phyloP scores from a whole-genome alignment of 2,329 filamentous ascomycete genomes.

The Penicillium brevicompactum region DNA sequence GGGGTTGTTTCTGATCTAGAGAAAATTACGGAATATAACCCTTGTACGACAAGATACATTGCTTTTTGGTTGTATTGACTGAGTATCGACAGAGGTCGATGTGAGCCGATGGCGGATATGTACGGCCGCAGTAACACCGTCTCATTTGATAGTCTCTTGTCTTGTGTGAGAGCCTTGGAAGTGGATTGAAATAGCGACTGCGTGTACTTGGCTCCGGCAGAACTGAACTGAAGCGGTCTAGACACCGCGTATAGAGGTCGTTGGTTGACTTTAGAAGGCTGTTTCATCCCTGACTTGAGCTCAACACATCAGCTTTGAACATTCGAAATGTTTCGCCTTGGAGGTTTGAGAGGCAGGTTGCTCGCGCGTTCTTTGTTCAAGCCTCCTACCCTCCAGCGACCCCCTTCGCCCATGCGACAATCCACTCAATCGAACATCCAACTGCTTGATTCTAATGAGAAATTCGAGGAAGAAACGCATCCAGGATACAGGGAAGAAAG shows the following conservation, averaged over 20 bases:
- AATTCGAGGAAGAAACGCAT: neutral
- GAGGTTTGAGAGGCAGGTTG: neutral
- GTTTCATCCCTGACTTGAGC: too few relatives aligned
- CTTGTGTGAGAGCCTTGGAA: too few relatives aligned
- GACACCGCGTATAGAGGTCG: too few relatives aligned
- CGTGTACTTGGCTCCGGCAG: too few relatives aligned
- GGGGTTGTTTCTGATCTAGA: conserved; percentile 19
- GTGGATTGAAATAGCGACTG: too few relatives aligned
- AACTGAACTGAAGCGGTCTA: too few relatives aligned
- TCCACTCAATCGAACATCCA: neutral
- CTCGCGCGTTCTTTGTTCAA: neutral
- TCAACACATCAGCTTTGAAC: neutral
- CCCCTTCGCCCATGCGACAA: neutral
- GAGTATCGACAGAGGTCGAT: too few relatives aligned
- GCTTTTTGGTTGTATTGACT: conserved; percentile 1
- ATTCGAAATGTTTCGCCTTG: neutral
- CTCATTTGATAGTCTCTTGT: too few relatives aligned
- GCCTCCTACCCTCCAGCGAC: neutral
- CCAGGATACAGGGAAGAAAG: conserved; percentile 6
- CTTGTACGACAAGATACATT: conserved; percentile 17
- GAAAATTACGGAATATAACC: conserved; percentile 20
- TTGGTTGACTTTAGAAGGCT: too few relatives aligned
- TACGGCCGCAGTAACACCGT: too few relatives aligned
- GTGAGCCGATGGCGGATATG: too few relatives aligned
- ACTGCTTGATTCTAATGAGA: neutral